Conservation (phyloP, 2,329 filamentous ascomycete species). For the Fusarium stilboides region DNA sequence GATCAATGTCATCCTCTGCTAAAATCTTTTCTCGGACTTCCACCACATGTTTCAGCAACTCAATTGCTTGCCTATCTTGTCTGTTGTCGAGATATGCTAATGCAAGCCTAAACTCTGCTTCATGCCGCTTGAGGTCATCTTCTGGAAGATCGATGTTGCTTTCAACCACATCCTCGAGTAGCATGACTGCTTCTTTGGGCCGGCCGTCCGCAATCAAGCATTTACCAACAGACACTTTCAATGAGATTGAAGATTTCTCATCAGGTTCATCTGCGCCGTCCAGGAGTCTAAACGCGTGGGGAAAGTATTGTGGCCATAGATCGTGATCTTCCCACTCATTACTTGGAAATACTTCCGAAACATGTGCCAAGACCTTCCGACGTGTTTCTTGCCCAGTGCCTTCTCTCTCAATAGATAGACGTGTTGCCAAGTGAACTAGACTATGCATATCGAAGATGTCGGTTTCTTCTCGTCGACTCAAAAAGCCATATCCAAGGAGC, state of each 20-base stretch:
- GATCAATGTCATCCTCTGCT: too few species aligned
- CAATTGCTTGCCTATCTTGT: too few species aligned
- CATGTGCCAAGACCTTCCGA: background rate
- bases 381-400: accelerated
- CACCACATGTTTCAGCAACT: too few species aligned
- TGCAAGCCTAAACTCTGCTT: too few species aligned
- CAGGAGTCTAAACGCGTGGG: conserved; percentile 10
- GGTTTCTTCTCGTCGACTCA: conserved; percentile 44
- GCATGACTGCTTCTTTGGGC: conserved; percentile 3
- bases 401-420: conserved; percentile 44
- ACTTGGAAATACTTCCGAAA: background rate
- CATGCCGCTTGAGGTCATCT: too few species aligned
- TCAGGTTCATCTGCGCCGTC: accelerated
- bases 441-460: conserved; percentile 56
- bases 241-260: accelerated
- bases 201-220: background rate
- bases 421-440: conserved; percentile 54
- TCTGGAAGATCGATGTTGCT: too few species aligned
- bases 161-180: conserved; percentile 8
- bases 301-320: conserved; percentile 1
- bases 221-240: accelerated
- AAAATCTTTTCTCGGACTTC: too few species aligned
- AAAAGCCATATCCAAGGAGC: conserved; percentile 54
- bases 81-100: too few species aligned
- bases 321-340: background rate